Conservation (phyloP, 2,329 filamentous ascomycete genomes). For the Dactylonectria estremocensis region DNA sequence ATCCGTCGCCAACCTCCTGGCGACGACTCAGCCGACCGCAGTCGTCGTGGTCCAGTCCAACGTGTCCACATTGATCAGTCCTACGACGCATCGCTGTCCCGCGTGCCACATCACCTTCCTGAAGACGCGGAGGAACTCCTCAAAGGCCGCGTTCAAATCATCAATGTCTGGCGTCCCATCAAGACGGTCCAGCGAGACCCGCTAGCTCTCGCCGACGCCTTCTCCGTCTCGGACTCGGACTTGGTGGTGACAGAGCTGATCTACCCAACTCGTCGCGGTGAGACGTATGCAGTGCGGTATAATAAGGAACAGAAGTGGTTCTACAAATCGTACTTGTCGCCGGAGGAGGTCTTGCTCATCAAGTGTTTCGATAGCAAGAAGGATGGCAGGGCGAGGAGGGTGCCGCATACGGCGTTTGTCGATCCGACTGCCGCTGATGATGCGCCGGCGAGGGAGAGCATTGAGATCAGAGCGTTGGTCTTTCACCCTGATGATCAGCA, state of each 20-base stretch:
- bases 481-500: background rate
- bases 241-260: slow-evolving; percentile 66
- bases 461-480: slow-evolving; percentile 67
- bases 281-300: slow-evolving; percentile 63
- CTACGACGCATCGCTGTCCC: slow-evolving; percentile 60
- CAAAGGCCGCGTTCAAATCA: slow-evolving; percentile 64
- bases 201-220: slow-evolving; percentile 66
- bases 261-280: slow-evolving; percentile 64
- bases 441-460: slow-evolving; percentile 72
- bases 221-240: slow-evolving; percentile 65
- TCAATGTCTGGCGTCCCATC: slow-evolving; percentile 69
- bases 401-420: slow-evolving; percentile 69
- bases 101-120: slow-evolving; percentile 59
- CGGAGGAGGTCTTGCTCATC: slow-evolving; percentile 70
- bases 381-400: slow-evolving; percentile 65
- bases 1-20: slow-evolving; percentile 58
- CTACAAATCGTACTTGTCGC: slow-evolving; percentile 66
- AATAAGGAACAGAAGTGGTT: slow-evolving; percentile 65
- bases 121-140: slow-evolving; percentile 61
- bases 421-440: slow-evolving; percentile 64
- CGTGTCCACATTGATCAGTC: slow-evolving; percentile 72
- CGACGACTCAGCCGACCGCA: slow-evolving; percentile 63
- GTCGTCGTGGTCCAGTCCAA: slow-evolving; percentile 55
- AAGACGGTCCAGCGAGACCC: slow-evolving; percentile 63
- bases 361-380: slow-evolving; percentile 75